Evolutionary conservation across 208 protist species (phyloP).

Genomic region (Leishmania aethiopica): DNA sequence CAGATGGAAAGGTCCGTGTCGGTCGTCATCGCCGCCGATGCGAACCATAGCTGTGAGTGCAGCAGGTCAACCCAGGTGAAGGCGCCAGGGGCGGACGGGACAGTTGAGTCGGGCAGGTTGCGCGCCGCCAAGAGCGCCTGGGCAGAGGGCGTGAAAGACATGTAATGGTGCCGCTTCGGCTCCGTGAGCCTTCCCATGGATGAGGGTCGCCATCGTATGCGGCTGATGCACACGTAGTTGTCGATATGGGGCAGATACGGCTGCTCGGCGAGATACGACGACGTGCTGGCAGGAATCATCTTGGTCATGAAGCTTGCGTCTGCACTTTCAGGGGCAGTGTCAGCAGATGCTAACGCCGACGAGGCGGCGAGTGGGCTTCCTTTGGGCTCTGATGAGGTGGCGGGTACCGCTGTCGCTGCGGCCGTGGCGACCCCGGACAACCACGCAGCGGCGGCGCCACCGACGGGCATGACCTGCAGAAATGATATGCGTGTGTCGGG

Average conservation of each 20-base stretch:
- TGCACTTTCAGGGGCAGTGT: background rate
- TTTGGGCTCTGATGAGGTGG: background rate
- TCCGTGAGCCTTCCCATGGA: constrained; percentile 27
- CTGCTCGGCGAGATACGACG: constrained; percentile 38
- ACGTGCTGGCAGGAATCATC: constrained; percentile 7
- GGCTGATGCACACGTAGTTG: constrained; percentile 60
- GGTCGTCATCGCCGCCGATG: constrained; percentile 54
- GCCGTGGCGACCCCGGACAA: background rate
- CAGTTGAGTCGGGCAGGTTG: background rate
- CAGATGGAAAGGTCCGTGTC: constrained; percentile 77
- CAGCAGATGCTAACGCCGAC: background rate
- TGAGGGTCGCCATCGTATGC: constrained; percentile 70
- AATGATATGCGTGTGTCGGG: constrained; percentile 73
- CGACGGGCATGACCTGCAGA: constrained; percentile 20
- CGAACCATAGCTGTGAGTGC: constrained; percentile 82
- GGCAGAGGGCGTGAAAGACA: constrained; percentile 33
- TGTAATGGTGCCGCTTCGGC: constrained; percentile 33
- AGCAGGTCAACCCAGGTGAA: constrained; percentile 39
- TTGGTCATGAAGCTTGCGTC: background rate
- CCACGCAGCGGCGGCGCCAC: background rate
- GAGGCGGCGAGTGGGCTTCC: background rate
- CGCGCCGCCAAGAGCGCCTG: constrained; percentile 20
- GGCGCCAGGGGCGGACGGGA: background rate
- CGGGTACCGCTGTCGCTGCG: background rate
- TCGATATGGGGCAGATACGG: constrained; percentile 63